These are phyloP conservation scores for Helichrysum umbraculigerum DNA, from an alignment of 129 eudicot genomes.

Conservation along the genomic window DNA sequence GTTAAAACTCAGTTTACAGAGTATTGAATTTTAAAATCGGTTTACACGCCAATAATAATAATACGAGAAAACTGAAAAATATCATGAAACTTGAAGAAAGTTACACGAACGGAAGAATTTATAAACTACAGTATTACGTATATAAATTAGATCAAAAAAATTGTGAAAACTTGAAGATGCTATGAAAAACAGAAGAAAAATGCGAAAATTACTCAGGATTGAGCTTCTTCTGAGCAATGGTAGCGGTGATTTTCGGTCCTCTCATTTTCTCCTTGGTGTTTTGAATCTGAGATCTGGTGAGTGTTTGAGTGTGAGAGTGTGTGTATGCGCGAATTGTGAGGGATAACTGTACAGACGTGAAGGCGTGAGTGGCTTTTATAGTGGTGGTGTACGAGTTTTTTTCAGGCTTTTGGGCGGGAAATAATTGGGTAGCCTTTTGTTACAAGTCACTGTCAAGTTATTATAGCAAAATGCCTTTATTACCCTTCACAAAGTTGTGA, in stretches of 20 bases:
- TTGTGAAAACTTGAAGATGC: background rate
- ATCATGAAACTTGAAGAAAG: background rate
- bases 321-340: conserved; percentile 8
- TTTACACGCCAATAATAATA: background rate
- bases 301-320: background rate
- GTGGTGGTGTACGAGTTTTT: background rate
- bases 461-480: background rate
- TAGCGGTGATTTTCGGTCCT: conserved; percentile 36
- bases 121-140: background rate
- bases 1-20: background rate
- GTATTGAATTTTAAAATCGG: background rate
- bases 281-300: conserved; percentile 20
- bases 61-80: background rate
- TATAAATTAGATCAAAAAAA: background rate
- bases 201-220: conserved; percentile 25
- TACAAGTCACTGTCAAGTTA: conserved; percentile 8
- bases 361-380: background rate
- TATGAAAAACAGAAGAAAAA: background rate
- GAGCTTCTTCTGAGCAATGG: conserved; percentile 40
- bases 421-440: background rate
- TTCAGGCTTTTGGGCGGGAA: conserved; percentile 22
- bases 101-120: background rate
- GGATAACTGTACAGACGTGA: conserved; percentile 7
- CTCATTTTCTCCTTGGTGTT: conserved; percentile 27
- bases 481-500: background rate